Percentiles rank a stretch among this genome's conserved stretches.
phyloP scores from a whole-genome alignment of 2,329 filamentous ascomycete species.

The Aspergillus sp. region DNA sequence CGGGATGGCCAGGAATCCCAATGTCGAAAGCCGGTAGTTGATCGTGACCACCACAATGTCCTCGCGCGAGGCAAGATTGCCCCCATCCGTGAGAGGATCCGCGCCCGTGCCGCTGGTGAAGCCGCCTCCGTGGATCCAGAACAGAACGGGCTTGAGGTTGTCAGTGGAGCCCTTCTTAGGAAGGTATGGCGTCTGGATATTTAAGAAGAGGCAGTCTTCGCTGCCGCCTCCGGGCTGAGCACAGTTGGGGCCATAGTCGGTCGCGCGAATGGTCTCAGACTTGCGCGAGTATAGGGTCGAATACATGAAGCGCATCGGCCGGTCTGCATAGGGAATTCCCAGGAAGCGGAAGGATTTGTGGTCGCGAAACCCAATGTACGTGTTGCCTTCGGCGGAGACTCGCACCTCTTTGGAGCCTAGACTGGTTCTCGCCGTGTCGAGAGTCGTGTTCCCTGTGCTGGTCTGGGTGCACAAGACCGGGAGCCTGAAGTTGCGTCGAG shows the following conservation, averaged over 20 bases:
- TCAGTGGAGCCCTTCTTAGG: slow-evolving; percentile 39
- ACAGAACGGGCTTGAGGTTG: slow-evolving; percentile 47
- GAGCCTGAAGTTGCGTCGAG: slow-evolving; percentile 28
- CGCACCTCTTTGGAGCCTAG: slow-evolving; percentile 22
- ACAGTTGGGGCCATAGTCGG: slow-evolving; percentile 48
- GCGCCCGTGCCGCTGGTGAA: slow-evolving; percentile 49
- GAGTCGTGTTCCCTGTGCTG: slow-evolving; percentile 31
- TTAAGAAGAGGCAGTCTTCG: slow-evolving; percentile 50
- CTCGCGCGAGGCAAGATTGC: slow-evolving; percentile 56
- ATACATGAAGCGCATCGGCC: slow-evolving; percentile 44
- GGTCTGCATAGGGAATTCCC: slow-evolving; percentile 45
- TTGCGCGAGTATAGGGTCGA: slow-evolving; percentile 45
- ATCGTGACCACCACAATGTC: slow-evolving; percentile 58
- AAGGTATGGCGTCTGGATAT: slow-evolving; percentile 48
- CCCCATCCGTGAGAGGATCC: slow-evolving; percentile 45
- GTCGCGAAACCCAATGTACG: slow-evolving; percentile 50
- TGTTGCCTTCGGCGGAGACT: slow-evolving; percentile 44
- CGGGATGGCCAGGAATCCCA: slow-evolving; percentile 57
- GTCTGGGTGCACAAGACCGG: slow-evolving; percentile 52
- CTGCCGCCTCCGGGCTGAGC: slow-evolving; percentile 37
- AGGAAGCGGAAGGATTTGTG: slow-evolving; percentile 51
- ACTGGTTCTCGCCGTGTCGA: not conserved
- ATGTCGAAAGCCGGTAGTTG: slow-evolving; percentile 58
- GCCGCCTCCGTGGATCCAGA: slow-evolving; percentile 58
- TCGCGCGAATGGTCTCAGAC: slow-evolving; percentile 48